These are phyloP conservation scores for Nigrospora sphaerica DNA, from an alignment of 2,329 filamentous ascomycete genomes.

Conservation along the genomic window DNA sequence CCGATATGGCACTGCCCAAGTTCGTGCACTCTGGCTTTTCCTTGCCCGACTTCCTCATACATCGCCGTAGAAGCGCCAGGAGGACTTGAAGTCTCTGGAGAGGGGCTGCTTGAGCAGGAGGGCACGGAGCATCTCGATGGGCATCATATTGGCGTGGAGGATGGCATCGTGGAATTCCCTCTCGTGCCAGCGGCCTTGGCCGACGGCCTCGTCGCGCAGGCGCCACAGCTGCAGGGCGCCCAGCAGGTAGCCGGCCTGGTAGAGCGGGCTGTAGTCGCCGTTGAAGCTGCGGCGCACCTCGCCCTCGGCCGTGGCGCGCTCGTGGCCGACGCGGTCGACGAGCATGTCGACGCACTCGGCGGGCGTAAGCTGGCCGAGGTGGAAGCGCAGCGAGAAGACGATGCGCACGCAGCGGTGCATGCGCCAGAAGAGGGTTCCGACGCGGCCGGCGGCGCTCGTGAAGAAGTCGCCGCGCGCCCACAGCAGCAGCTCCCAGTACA, in stretches of 20 bases:
- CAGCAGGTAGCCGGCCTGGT: slow-evolving; percentile 54
- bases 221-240: slow-evolving; percentile 49
- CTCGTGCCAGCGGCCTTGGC: slow-evolving; percentile 29
- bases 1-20: too few relatives aligned
- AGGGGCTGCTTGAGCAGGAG: slow-evolving; percentile 35
- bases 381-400: slow-evolving; percentile 50
- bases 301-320: slow-evolving; percentile 51
- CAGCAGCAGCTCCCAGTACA: slow-evolving; percentile 55
- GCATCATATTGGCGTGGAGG: slow-evolving; percentile 43
- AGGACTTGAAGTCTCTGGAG: slow-evolving; percentile 32
- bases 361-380: slow-evolving; percentile 45
- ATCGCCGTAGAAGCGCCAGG: slow-evolving; percentile 42
- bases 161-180: slow-evolving; percentile 50
- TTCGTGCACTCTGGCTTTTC: too few relatives aligned
- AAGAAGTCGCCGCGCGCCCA: slow-evolving; percentile 48
- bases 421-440: slow-evolving; percentile 55
- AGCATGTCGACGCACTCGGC: slow-evolving; percentile 50
- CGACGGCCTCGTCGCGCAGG: slow-evolving; percentile 41
- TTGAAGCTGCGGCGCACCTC: slow-evolving; percentile 51
- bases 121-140: slow-evolving; percentile 45
- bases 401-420: slow-evolving; percentile 57
- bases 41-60: neutral
- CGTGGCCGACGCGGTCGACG: slow-evolving; percentile 49
- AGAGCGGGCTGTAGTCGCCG: slow-evolving; percentile 49
- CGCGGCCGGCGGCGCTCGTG: slow-evolving; percentile 39